Evolutionary conservation across 2,329 filamentous ascomycete species (phyloP).

Genomic region (Aspergillus thermomutatus): DNA sequence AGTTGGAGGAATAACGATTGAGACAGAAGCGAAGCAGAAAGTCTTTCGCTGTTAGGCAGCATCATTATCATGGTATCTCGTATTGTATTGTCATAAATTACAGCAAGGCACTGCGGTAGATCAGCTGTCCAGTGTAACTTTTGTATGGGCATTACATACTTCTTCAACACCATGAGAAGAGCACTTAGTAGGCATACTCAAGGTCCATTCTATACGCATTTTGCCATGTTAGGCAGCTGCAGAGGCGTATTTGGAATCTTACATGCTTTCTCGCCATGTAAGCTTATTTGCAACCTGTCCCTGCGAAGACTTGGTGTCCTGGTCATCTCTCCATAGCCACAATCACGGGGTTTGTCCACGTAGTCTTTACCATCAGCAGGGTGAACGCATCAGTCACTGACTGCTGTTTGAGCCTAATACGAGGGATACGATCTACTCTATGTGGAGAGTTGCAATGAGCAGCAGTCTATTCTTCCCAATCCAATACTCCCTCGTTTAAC

Average conservation of each 20-base stretch:
- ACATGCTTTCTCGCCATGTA: too few relatives aligned
- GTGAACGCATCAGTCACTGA: neutral
- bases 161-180: too few relatives aligned
- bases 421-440: too few relatives aligned
- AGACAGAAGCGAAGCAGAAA: neutral
- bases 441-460: neutral
- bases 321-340: neutral
- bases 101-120: neutral
- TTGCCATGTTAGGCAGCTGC: too few relatives aligned
- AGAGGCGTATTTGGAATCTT: too few relatives aligned
- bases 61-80: neutral
- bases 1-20: neutral
- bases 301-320: neutral
- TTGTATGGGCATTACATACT: neutral
- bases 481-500: neutral
- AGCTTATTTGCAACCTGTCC: too few relatives aligned
- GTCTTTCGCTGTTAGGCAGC: neutral
- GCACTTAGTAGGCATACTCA: too few relatives aligned
- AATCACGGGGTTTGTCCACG: neutral
- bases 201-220: too few relatives aligned
- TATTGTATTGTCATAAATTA: neutral
- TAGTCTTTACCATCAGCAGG: neutral
- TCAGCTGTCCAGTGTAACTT: neutral
- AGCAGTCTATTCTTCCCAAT: slow-evolving; percentile 2
- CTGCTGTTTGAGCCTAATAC: too few relatives aligned